Conservation (phyloP, 2,329 filamentous ascomycete genomes). For the Colletotrichum limetticola region DNA sequence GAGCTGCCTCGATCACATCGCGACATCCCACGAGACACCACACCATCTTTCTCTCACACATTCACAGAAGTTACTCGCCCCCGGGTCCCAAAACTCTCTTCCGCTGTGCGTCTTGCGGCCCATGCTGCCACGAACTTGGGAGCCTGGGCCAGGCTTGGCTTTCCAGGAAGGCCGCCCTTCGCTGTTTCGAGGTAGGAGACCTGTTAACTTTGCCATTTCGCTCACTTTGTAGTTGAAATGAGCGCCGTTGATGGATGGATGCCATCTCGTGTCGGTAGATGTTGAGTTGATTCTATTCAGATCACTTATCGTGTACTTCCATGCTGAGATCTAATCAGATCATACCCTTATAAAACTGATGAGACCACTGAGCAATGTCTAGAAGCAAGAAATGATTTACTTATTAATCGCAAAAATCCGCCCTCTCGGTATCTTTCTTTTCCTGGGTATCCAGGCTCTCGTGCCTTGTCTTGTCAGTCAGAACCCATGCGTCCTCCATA, state of each 20-base stretch:
- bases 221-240: not conserved
- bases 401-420: conserved; percentile 19
- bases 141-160: conserved; percentile 21
- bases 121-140: conserved; percentile 9
- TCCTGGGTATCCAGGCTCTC: conserved; percentile 3
- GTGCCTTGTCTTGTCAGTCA: conserved; percentile 4
- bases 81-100: not conserved
- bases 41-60: conserved; percentile 4
- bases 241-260: not conserved
- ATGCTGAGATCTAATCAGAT: not conserved
- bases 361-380: not conserved
- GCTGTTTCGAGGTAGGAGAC: not conserved
- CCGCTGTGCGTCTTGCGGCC: conserved; percentile 1
- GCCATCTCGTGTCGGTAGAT: not conserved
- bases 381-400: not conserved
- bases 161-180: not conserved
- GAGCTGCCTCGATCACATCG: conserved; percentile 2
- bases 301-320: not conserved
- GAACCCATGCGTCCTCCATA: conserved; percentile 15
- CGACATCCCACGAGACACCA: conserved; percentile 19
- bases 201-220: not conserved
- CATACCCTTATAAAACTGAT: not conserved
- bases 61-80: not conserved
- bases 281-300: not conserved
- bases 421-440: conserved; percentile 22